Conservation (phyloP, 176 grass and related monocot genomes). For the Triticum timopheevii region DNA sequence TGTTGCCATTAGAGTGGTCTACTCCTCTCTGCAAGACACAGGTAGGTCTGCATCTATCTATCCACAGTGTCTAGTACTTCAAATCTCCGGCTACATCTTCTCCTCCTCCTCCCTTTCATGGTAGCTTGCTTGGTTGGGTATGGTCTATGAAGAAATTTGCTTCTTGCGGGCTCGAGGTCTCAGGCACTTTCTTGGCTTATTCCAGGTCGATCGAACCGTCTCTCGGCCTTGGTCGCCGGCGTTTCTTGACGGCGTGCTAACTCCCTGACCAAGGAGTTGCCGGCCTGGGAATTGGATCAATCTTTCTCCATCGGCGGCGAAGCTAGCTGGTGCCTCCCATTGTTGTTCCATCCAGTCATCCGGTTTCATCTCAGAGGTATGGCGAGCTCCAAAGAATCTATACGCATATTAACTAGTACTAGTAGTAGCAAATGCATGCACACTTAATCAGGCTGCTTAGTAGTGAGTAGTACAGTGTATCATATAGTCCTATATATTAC, state of each 20-base stretch:
- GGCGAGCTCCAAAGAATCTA: background rate
- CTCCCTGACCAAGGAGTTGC: background rate
- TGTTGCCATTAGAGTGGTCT: background rate
- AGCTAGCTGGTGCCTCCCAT: background rate
- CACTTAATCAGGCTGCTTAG: background rate
- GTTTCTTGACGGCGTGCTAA: background rate
- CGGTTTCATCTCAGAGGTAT: constrained; percentile 26
- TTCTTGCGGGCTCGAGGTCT: background rate
- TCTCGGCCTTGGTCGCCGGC: background rate
- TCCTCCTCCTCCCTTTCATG: background rate
- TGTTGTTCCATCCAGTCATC: constrained; percentile 9
- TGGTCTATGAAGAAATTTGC: background rate
- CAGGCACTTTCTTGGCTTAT: background rate
- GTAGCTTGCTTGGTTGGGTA: background rate
- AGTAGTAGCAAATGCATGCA: background rate
- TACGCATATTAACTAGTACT: background rate
- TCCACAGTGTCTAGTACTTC: background rate
- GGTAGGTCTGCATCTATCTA: background rate
- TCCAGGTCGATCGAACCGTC: background rate
- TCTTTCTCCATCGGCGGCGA: background rate
- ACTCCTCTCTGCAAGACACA: background rate
- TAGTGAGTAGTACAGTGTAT: too few relatives aligned
- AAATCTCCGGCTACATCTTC: constrained; percentile 1
- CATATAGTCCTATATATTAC: background rate
- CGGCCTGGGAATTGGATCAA: background rate